phyloP scores from a whole-genome alignment of 108 stramenopile genomes.

The Seminavis robusta region DNA sequence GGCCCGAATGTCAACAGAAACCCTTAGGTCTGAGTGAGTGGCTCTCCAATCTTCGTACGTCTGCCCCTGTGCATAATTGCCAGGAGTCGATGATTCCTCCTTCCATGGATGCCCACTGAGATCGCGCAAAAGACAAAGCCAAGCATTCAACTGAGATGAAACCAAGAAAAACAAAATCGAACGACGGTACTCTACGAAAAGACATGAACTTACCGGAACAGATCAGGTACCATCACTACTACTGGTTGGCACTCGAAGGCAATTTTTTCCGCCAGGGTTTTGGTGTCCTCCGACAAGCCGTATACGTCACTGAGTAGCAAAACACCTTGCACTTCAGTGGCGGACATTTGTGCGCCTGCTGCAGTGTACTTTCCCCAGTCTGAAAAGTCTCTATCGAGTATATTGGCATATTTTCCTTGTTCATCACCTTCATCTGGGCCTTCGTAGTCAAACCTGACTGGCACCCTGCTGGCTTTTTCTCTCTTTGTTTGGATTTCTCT shows the following conservation, averaged over 20 bases:
- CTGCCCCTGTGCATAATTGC: slow-evolving; percentile 48
- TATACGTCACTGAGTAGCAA: slow-evolving; percentile 76
- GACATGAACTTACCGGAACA: too few relatives aligned
- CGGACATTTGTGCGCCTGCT: slow-evolving; percentile 78
- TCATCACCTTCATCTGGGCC: slow-evolving; percentile 60
- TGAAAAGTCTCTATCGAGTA: slow-evolving; percentile 68
- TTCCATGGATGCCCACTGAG: slow-evolving; percentile 75
- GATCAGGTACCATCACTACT: slow-evolving; percentile 81
- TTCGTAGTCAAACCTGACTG: slow-evolving; percentile 43
- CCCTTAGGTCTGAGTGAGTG: slow-evolving; percentile 60
- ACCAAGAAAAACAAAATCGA: too few relatives aligned
- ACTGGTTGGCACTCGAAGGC: slow-evolving; percentile 91
- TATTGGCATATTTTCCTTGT: slow-evolving; percentile 42
- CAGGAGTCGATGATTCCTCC: slow-evolving; percentile 33
- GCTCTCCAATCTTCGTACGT: slow-evolving; percentile 77
- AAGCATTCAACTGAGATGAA: too few relatives aligned
- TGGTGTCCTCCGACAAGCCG: slow-evolving; percentile 73
- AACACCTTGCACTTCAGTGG: slow-evolving; percentile 79
- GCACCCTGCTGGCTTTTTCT: slow-evolving; percentile 32
- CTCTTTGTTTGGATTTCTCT: slow-evolving; percentile 63
- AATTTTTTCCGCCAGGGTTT: slow-evolving; percentile 77
- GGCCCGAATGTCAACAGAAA: slow-evolving; percentile 82
- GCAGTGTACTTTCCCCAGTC: slow-evolving; percentile 80
- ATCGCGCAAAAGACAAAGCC: too few relatives aligned
- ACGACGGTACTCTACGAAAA: too few relatives aligned